Conservation (phyloP, 768 basidiomycete species). For the Russula emetica region DNA sequence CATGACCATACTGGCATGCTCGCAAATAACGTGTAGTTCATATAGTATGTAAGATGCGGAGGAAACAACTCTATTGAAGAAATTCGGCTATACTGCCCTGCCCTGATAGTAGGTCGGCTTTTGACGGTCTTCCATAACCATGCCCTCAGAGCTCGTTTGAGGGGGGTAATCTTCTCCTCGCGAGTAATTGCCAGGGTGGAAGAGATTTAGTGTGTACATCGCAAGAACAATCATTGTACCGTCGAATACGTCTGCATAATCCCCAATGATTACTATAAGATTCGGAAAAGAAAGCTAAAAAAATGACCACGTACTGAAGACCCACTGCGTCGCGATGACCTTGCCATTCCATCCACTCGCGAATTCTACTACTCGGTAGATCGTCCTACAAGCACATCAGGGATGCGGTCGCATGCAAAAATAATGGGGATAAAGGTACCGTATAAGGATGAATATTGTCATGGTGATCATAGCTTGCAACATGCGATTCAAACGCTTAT, state of each 20-base stretch:
- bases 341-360: conserved; percentile 20
- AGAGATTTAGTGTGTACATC: conserved; percentile 20
- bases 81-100: background rate
- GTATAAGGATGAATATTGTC: conserved; percentile 21
- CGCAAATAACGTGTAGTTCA: background rate
- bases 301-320: conserved; percentile 16
- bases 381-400: conserved; percentile 14
- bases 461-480: conserved; percentile 18
- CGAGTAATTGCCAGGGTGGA: conserved; percentile 19
- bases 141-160: background rate
- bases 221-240: conserved; percentile 21
- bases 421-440: background rate
- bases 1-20: background rate
- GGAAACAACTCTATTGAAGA: background rate
- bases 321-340: conserved; percentile 18
- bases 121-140: background rate
- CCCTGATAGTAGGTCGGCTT: background rate
- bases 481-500: conserved; percentile 11
- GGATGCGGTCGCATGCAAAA: background rate
- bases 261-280: background rate
- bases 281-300: background rate
- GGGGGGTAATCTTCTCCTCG: background rate
- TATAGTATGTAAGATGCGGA: background rate
- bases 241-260: conserved; percentile 20
- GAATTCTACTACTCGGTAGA: conserved; percentile 23